These are phyloP conservation scores for Friedmanniomyces endolithicus DNA, from an alignment of 495 filamentous ascomycete species.

Conservation along the genomic window DNA sequence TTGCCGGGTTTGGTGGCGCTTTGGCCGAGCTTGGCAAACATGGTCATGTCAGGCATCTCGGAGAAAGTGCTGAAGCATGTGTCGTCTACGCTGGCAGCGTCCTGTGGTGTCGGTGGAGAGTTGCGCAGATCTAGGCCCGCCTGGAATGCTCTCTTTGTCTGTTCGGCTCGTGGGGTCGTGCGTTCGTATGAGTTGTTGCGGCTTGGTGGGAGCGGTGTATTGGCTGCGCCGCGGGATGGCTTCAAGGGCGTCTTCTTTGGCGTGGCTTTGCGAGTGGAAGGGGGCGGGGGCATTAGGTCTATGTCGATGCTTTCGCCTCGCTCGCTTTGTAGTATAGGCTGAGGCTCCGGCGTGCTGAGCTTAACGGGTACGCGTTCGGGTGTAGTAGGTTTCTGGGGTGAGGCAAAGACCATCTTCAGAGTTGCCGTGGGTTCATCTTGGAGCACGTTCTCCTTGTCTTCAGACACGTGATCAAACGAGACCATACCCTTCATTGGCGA, in stretches of 20 bases:
- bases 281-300: conserved; percentile 15
- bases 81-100: conserved; percentile 48
- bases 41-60: conserved; percentile 77
- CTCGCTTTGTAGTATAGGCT: neutral
- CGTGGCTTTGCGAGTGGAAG: conserved; percentile 14
- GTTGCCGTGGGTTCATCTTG: conserved; percentile 14
- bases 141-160: conserved; percentile 7
- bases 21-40: conserved; percentile 58
- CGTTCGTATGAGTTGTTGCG: conserved; percentile 9
- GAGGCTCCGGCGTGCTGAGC: conserved; percentile 3
- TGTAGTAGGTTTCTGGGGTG: conserved; percentile 9
- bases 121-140: conserved; percentile 13
- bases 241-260: conserved; percentile 15
- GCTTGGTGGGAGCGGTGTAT: conserved; percentile 10
- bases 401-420: conserved; percentile 13
- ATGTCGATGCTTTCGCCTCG: conserved; percentile 3
- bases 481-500: neutral
- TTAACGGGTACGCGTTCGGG: conserved; percentile 1
- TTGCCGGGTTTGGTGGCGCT: conserved; percentile 38
- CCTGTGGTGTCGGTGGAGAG: neutral
- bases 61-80: conserved; percentile 80
- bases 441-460: conserved; percentile 21
- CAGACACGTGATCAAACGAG: neutral
- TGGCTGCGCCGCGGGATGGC: conserved; percentile 1
- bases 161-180: neutral